Base-by-base conservation (phyloP, 441 rosid species). In the Eutrema salsugineum region DNA sequence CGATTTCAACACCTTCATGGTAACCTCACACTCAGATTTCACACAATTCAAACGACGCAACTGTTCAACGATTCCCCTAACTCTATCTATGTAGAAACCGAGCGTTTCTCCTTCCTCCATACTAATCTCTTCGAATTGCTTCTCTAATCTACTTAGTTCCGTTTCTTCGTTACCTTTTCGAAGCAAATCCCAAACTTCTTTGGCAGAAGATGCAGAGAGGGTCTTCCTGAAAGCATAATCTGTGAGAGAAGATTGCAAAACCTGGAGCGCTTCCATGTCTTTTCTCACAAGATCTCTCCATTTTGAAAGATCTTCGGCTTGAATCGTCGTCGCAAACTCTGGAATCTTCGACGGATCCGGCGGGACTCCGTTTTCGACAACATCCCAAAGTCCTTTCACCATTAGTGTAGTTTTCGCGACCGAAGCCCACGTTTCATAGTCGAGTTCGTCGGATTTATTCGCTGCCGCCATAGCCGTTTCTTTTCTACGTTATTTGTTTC, bases 211-310 rank as follows among this genome's bases (percentile, higher is more conserved):
- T 6, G 66, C 53, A 0, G 53, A 43, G 62, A 28, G 51, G 11
- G 42, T 54, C 51, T 27, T 67, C 63, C 32, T 67, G 20, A 53
- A 67, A 43, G 19, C 63, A 0, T 63, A 68, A 20, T 20, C 53
- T 9, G 56, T 9, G 11, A 62, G 68, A 51, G 62, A 40, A 6
- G 68, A 51, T 14, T 71, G 69, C 14, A 71, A 0, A 0, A 71
- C 19, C 38, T 71, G 66, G 6, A 70, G 67, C 42, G 67, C 75
- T 28, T 60, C 39, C 11, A 22, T 17, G 75, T 70, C 61, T 53
- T 71, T 53, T 14, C 0, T 38, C 2, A 27, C 69, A 2, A 15
- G 9, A 11, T 63, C 53, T 71, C 75, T 71, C 62, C 62, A 61
- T 17, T 7, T 30, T 0, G 44, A 40, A 20, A 61, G 62, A 0